Conservation (phyloP, 208 protist genomes). For the Acanthamoeba sp. region DNA sequence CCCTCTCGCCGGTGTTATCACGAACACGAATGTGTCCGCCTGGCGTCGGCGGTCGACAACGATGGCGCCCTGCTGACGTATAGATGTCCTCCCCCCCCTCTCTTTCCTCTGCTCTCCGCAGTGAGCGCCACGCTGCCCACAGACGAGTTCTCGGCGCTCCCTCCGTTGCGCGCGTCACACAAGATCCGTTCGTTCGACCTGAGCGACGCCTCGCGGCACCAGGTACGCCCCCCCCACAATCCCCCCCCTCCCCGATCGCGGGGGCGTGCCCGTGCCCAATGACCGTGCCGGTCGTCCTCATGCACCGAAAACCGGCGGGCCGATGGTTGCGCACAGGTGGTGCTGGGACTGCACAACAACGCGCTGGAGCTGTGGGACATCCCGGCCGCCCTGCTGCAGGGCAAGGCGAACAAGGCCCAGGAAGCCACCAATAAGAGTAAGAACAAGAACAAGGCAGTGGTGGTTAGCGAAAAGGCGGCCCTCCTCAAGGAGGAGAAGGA, state of each 20-base stretch:
- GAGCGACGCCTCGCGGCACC: neutral
- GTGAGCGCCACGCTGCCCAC: neutral
- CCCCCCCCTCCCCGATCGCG: neutral
- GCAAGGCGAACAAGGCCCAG: too few species aligned
- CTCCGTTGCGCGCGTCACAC: neutral
- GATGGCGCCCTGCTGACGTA: too few species aligned
- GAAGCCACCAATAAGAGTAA: neutral
- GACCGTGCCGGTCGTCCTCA: too few species aligned
- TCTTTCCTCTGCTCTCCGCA: neutral
- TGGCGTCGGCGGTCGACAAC: too few species aligned
- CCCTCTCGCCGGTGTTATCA: too few species aligned
- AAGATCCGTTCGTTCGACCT: slow-evolving; percentile 12
- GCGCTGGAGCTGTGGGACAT: slow-evolving; percentile 79
- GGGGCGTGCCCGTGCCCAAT: too few species aligned
- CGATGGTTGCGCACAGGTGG: slow-evolving; percentile 19
- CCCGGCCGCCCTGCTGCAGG: neutral
- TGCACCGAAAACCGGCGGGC: too few species aligned
- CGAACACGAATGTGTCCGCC: too few species aligned
- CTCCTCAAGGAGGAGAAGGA: slow-evolving; percentile 15
- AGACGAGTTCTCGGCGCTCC: neutral
- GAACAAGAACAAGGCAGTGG: neutral
- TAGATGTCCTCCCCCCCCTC: too few species aligned
- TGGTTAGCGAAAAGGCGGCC: neutral
- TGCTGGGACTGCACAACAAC: slow-evolving; percentile 79
- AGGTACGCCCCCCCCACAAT: neutral